Percentiles rank a stretch among this genome's conserved stretches.
phyloP scores from a whole-genome alignment of 148 eudicot genomes.

The Chenopodium suecicum region DNA sequence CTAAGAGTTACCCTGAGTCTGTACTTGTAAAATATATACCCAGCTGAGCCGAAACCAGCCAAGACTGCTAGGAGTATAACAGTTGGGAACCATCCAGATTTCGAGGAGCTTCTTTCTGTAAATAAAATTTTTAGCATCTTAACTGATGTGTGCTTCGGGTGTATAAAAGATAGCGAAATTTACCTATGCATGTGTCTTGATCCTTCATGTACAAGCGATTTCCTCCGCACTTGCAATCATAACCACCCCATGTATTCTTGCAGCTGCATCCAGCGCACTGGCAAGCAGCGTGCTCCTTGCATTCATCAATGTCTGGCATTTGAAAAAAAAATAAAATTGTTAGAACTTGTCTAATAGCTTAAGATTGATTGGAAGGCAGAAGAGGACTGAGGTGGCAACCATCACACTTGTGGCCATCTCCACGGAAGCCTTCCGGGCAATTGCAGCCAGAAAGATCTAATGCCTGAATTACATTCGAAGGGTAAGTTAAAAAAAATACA shows the following conservation, averaged over 20 bases:
- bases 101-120: constrained; percentile 62
- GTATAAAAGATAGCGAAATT: not conserved
- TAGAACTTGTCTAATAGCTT: too few relatives aligned
- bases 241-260: constrained; percentile 83
- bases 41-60: constrained; percentile 50
- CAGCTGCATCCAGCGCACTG: constrained; percentile 78
- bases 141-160: not conserved
- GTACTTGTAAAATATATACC: constrained; percentile 87
- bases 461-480: constrained; percentile 35
- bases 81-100: constrained; percentile 48
- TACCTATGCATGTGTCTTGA: constrained; percentile 88
- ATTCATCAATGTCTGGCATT: constrained; percentile 74
- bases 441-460: constrained; percentile 55
- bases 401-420: constrained; percentile 83
- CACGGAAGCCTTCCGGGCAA: constrained; percentile 79
- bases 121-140: not conserved
- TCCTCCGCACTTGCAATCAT: constrained; percentile 69
- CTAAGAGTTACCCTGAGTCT: constrained; percentile 67
- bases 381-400: constrained; percentile 36
- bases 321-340: not conserved
- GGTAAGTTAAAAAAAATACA: not conserved
- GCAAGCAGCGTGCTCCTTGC: constrained; percentile 63
- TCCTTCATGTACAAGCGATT: constrained; percentile 63
- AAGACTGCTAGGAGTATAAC: constrained; percentile 51
- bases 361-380: not conserved